Evolutionary conservation across 2,329 filamentous ascomycete species (phyloP).

Genomic region (Fusarium pseudonygamai): DNA sequence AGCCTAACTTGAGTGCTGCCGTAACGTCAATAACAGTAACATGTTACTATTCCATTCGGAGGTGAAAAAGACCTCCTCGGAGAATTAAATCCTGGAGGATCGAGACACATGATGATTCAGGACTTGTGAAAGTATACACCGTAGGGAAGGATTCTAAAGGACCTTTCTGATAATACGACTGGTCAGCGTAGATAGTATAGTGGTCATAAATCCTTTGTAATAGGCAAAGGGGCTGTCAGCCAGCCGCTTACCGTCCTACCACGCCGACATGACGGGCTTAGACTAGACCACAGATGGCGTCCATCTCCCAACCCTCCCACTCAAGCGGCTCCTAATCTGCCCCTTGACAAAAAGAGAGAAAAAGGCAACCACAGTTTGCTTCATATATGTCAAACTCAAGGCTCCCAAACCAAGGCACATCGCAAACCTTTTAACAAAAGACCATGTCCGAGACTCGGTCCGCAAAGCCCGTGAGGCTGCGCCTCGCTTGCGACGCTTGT

Average conservation of each 20-base stretch:
- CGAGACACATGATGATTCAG: neutral
- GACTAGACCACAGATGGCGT: neutral
- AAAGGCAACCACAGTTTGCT: neutral
- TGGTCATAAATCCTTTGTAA: neutral
- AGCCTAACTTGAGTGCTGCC: fast-evolving
- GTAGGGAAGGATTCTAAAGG: too few relatives aligned
- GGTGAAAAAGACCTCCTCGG: neutral
- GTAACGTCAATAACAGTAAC: fast-evolving
- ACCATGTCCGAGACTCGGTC: conserved; percentile 17
- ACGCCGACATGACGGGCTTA: conserved; percentile 17
- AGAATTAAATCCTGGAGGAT: neutral
- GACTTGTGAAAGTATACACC: neutral
- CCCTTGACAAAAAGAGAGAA: neutral
- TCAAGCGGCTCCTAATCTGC: neutral
- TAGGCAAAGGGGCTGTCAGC: conserved; percentile 3
- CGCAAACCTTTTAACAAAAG: neutral
- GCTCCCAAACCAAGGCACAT: neutral
- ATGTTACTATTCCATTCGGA: too few relatives aligned
- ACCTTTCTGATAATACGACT: neutral
- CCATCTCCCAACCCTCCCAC: neutral
- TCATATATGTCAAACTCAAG: conserved; percentile 12
- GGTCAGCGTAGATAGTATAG: neutral
- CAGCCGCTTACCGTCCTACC: conserved; percentile 22
- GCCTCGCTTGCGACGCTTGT: conserved; percentile 31
- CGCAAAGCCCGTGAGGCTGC: conserved; percentile 18